These are phyloP conservation scores for Hypoxylon cercidicola DNA, from an alignment of 495 filamentous ascomycete genomes.

Conservation along the genomic window DNA sequence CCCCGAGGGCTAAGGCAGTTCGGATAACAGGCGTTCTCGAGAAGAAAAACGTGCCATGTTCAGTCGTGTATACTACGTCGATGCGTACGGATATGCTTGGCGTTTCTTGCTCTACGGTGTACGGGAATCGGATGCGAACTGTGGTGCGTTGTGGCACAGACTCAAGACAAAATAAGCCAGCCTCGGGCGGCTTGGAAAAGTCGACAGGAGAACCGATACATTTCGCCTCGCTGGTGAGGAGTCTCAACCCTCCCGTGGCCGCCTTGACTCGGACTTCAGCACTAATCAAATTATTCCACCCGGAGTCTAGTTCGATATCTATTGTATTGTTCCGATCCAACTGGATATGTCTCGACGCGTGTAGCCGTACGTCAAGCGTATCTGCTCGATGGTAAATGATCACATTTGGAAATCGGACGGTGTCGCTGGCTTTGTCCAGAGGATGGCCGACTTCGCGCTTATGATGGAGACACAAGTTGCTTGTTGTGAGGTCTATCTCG, in stretches of 20 bases:
- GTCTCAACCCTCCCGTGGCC: constrained; percentile 85
- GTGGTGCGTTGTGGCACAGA: constrained; percentile 60
- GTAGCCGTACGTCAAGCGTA: constrained; percentile 58
- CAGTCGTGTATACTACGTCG: constrained; percentile 82
- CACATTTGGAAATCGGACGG: constrained; percentile 56
- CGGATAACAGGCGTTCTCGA: constrained; percentile 70
- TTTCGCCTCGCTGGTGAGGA: constrained; percentile 77
- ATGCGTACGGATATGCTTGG: constrained; percentile 76
- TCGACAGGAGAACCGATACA: constrained; percentile 65
- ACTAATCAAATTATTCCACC: constrained; percentile 76
- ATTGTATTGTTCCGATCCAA: constrained; percentile 80
- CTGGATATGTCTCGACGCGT: constrained; percentile 67
- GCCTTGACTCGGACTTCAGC: constrained; percentile 79
- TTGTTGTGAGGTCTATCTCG: constrained; percentile 71
- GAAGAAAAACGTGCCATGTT: constrained; percentile 76
- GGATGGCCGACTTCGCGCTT: constrained; percentile 58
- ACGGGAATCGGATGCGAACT: constrained; percentile 76
- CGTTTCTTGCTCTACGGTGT: constrained; percentile 82
- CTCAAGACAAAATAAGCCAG: constrained; percentile 74
- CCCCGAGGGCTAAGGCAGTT: constrained; percentile 81
- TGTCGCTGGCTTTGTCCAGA: constrained; percentile 54
- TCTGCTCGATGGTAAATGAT: constrained; percentile 60
- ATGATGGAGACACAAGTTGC: constrained; percentile 75
- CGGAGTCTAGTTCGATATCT: constrained; percentile 76
- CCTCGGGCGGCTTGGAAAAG: constrained; percentile 65